Percentiles rank a stretch among this genome's conserved stretches.
phyloP scores from a whole-genome alignment of 2,329 filamentous ascomycete species.

The Sporothrix protearum region DNA sequence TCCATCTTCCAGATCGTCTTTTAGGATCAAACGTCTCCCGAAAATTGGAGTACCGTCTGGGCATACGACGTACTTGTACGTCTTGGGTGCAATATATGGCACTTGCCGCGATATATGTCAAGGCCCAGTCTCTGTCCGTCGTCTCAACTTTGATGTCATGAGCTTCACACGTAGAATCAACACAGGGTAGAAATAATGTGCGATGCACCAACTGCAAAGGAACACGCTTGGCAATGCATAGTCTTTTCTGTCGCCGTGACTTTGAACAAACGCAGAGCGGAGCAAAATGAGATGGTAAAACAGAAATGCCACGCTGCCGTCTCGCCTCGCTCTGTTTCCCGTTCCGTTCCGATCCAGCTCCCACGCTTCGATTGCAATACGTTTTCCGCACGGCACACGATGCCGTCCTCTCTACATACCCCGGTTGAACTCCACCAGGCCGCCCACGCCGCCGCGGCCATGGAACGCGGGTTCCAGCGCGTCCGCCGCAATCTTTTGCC shows the following conservation, averaged over 20 bases:
- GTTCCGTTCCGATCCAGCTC: not conserved
- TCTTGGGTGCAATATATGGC: not conserved
- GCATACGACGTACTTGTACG: too few relatives aligned
- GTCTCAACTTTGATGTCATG: not conserved
- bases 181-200: not conserved
- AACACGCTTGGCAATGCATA: not conserved
- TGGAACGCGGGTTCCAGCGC: slow-evolving; percentile 84
- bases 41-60: slow-evolving; percentile 1
- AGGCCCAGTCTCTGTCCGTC: not conserved
- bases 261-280: not conserved
- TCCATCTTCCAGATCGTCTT: slow-evolving; percentile 17
- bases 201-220: not conserved
- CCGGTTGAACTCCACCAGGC: slow-evolving; percentile 92
- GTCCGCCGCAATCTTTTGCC: slow-evolving; percentile 73
- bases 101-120: not conserved
- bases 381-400: too few relatives aligned
- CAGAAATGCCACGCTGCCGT: not conserved
- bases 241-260: not conserved
- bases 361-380: too few relatives aligned
- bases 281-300: not conserved
- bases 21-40: slow-evolving; percentile 12
- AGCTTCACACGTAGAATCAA: not conserved
- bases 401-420: slow-evolving; percentile 59
- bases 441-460: slow-evolving; percentile 70
- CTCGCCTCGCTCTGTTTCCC: not conserved